phyloP scores from a whole-genome alignment of 2,329 filamentous ascomycete species.

The Dryadomyces sulphureus region DNA sequence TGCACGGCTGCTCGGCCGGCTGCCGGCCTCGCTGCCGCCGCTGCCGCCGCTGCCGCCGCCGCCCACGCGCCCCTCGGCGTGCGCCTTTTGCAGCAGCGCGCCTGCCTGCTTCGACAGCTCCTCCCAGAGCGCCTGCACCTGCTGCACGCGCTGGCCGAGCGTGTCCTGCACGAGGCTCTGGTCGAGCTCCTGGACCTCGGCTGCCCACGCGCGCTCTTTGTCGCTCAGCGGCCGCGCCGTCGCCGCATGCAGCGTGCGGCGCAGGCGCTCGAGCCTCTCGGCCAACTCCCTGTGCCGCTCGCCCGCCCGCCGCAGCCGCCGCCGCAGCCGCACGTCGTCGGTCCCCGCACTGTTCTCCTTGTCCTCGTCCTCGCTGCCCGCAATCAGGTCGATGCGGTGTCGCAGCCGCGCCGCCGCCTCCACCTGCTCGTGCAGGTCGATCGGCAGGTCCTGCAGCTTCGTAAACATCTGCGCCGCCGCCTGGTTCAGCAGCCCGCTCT shows the following conservation, averaged over 20 bases:
- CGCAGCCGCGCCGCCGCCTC: conserved; percentile 50
- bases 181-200: conserved; percentile 24
- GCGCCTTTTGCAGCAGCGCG: conserved; percentile 20
- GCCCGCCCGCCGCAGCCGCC: conserved; percentile 38
- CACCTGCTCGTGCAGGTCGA: conserved; percentile 54
- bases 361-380: conserved; percentile 28
- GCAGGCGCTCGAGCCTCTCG: conserved; percentile 44
- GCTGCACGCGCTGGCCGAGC: conserved; percentile 39
- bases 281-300: conserved; percentile 41
- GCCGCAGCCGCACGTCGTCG: conserved; percentile 42
- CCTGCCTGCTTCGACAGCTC: conserved; percentile 37
- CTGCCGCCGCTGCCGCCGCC: conserved; percentile 16
- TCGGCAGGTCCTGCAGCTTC: conserved; percentile 51
- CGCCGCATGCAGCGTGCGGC: conserved; percentile 32
- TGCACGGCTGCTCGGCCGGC: conserved; percentile 11
- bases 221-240: conserved; percentile 40
- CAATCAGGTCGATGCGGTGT: conserved; percentile 50
- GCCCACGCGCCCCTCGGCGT: conserved; percentile 13
- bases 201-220: conserved; percentile 40
- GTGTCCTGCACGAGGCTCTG: conserved; percentile 22
- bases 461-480: conserved; percentile 62
- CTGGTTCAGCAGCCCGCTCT: conserved; percentile 52
- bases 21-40: conserved; percentile 6
- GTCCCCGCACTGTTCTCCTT: neutral
- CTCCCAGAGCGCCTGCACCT: conserved; percentile 37